phyloP scores from a whole-genome alignment of 371 early-diverging fungal species.

The Zancudomyces culisetae region DNA sequence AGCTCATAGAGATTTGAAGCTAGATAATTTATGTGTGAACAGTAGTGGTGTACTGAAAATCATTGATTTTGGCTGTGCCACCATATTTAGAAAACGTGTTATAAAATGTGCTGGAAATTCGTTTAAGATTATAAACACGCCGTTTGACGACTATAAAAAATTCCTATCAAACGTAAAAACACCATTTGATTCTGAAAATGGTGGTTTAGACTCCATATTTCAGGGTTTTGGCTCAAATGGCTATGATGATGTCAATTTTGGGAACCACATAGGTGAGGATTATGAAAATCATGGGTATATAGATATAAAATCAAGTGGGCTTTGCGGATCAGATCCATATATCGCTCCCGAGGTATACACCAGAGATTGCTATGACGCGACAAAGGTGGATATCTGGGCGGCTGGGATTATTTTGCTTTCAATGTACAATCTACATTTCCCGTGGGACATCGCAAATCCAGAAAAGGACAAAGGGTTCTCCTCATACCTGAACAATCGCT shows the following conservation, averaged over 20 bases:
- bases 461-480: not conserved
- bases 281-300: conserved; percentile 7
- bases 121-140: not conserved
- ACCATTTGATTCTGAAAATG: no score
- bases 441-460: conserved; percentile 31
- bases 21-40: conserved; percentile 62
- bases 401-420: conserved; percentile 47
- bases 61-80: conserved; percentile 71
- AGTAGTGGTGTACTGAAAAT: conserved; percentile 55
- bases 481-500: not conserved
- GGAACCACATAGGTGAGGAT: not conserved
- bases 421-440: conserved; percentile 42
- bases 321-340: conserved; percentile 78
- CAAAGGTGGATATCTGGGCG: conserved; percentile 47
- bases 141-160: no score
- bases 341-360: conserved; percentile 74
- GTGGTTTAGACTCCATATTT: no score
- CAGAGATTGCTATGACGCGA: conserved; percentile 31
- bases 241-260: not conserved
- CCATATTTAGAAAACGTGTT: conserved; percentile 13
- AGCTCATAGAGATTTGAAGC: conserved; percentile 69
- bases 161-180: no score
- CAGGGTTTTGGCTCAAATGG: not conserved
- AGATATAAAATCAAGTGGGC: conserved; percentile 35
- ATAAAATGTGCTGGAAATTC: not conserved